Base-by-base conservation (phyloP, 495 filamentous ascomycete genomes). In the Neurospora sp. region DNA sequence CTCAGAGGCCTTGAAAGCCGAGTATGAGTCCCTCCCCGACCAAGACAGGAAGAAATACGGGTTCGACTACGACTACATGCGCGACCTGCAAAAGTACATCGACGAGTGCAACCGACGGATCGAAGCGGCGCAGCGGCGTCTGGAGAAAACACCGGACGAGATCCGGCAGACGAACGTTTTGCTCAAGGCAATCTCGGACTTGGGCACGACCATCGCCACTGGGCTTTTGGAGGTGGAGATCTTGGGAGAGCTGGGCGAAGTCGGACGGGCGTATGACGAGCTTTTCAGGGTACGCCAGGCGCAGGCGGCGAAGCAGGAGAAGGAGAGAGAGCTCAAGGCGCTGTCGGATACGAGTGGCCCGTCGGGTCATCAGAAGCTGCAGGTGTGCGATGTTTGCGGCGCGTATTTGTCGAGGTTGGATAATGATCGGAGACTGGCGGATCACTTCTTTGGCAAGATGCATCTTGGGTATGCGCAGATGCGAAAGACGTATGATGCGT, bases 381-480 rank as follows among this genome's bases (percentile, higher is more conserved):
- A 98, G 81, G 96, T 99, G 22, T 99, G 96, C 86, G 96, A 99
- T 81, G 96, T 98, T 2, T 99, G 96, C 91, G 69, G 84, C 42
- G 96, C 96, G 4, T 99, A 99, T 79, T 86, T 99, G 70, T 91
- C 88, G 71, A 82, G 96, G 22, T 88, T 99, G 35, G 96, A 99
- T 79, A 99, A 99, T 77, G 96, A 99, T 78, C 87, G 96, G 22
- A 85, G 96, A 39, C 78, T 99, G 81, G 96, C 96, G 38, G 96
- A 99, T 80, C 96, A 99, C 78, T 99, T 99, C 81, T 98, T 97
- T 80, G 96, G 96, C 40, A 99, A 99, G 85, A 98, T 99, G 96
- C 96, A 99, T 78, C 85, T 99, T 78, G 96, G 96, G 0, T 99
- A 98, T 79, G 95, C 96, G 41, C 92, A 97, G 83, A 99, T 99